phyloP scores from a whole-genome alignment of 2,329 filamentous ascomycete species.

The Aspergillus pseudoviridinutans region DNA sequence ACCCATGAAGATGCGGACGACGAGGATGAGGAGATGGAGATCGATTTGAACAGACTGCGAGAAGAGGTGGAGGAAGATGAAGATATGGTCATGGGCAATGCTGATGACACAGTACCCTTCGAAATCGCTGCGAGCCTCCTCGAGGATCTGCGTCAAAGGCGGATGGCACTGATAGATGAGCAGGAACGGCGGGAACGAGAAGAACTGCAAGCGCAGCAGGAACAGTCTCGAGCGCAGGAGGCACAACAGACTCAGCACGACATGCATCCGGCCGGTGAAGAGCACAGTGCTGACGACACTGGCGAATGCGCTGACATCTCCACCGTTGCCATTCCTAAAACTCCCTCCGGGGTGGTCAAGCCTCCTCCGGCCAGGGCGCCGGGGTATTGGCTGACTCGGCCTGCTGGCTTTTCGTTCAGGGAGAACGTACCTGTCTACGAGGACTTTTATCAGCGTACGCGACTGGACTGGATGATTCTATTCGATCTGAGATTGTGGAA shows the following conservation, averaged over 20 bases:
- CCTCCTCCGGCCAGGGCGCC: conserved; percentile 49
- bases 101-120: conserved; percentile 57
- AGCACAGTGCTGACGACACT: conserved; percentile 10
- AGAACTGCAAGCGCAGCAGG: conserved; percentile 21
- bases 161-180: not conserved
- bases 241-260: not conserved
- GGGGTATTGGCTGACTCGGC: conserved; percentile 82
- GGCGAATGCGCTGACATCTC: conserved; percentile 18
- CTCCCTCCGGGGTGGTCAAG: conserved; percentile 55
- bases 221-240: not conserved
- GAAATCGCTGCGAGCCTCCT: conserved; percentile 75
- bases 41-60: conserved; percentile 17
- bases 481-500: conserved; percentile 98
- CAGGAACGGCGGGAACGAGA: conserved; percentile 20
- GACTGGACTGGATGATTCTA: conserved; percentile 88
- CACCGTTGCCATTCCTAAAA: conserved; percentile 70
- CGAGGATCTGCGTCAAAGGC: conserved; percentile 58
- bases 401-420: conserved; percentile 62
- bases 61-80: conserved; percentile 32
- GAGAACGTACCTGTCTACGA: conserved; percentile 68
- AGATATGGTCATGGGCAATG: conserved; percentile 51
- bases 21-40: conserved; percentile 38
- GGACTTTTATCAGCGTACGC: conserved; percentile 82
- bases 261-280: conserved; percentile 11
- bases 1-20: conserved; percentile 43